Evolutionary conservation across 108 stramenopile species (phyloP).

Genomic region (Parietichytrium sp.): DNA sequence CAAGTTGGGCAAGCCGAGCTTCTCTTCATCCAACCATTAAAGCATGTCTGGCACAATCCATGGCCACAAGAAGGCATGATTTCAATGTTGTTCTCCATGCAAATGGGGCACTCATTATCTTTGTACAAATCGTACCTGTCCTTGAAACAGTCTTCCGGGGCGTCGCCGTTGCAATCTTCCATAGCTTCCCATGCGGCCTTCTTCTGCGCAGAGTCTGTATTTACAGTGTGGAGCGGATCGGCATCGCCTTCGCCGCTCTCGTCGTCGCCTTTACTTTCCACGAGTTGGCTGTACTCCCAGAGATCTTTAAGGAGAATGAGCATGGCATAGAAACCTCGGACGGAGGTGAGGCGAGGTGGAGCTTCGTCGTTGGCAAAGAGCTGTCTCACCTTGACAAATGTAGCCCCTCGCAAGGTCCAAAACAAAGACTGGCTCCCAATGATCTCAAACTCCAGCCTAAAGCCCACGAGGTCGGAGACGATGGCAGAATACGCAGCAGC

Average conservation of each 20-base stretch:
- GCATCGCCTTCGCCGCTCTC: not conserved
- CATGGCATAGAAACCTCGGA: conserved; percentile 27
- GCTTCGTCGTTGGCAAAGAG: conserved; percentile 8
- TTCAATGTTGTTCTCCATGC: not conserved
- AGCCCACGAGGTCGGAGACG: not conserved
- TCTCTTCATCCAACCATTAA: not conserved
- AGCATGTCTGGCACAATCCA: not conserved
- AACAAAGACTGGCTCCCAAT: not conserved
- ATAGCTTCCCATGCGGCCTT: too few species aligned
- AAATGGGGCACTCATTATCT: conserved; percentile 34
- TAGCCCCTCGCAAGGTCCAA: conserved; percentile 5
- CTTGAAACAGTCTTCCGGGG: too few species aligned
- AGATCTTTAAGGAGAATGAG: conserved; percentile 14
- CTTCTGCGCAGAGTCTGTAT: too few species aligned
- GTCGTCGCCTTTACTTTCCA: conserved; percentile 18
- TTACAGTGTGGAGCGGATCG: too few species aligned
- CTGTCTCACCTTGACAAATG: conserved; percentile 22
- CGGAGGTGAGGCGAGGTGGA: conserved; percentile 24
- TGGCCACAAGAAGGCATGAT: conserved; percentile 15
- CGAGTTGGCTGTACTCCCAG: conserved; percentile 17
- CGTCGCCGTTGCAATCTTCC: too few species aligned
- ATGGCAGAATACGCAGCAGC: conserved; percentile 19
- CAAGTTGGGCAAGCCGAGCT: conserved; percentile 16
- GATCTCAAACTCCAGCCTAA: conserved; percentile 16
- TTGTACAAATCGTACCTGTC: not conserved